Conservation (phyloP, 331 rosid species). For the Erythrophleum ivorense region DNA sequence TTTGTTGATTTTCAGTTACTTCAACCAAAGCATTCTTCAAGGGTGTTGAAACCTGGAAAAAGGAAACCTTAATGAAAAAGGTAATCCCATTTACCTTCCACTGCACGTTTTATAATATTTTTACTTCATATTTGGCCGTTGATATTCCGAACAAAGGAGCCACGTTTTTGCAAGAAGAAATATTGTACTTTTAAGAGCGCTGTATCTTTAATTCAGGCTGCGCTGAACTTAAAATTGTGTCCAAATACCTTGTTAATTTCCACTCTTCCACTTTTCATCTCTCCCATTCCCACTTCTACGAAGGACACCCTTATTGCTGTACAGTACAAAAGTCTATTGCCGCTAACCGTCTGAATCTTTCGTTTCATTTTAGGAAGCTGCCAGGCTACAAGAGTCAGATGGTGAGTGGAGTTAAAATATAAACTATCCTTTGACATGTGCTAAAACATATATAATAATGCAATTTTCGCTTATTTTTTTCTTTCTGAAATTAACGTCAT, state of each 20-base stretch:
- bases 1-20: conserved; percentile 57
- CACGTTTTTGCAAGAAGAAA: neutral
- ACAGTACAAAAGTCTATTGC: conserved; percentile 12
- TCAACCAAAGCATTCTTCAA: conserved; percentile 80
- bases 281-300: neutral
- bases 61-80: conserved; percentile 80
- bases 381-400: conserved; percentile 49
- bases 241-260: neutral
- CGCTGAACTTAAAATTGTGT: neutral
- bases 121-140: neutral
- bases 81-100: conserved; percentile 37
- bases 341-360: conserved; percentile 39
- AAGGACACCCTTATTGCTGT: neutral
- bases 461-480: neutral
- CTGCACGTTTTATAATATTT: neutral
- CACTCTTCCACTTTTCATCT: neutral
- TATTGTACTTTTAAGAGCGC: neutral
- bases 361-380: conserved; percentile 62
- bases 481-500: conserved; percentile 23
- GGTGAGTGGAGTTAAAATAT: conserved; percentile 52
- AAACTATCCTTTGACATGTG: conserved; percentile 7
- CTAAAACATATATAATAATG: conserved; percentile 1
- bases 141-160: neutral
- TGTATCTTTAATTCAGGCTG: neutral
- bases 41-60: conserved; percentile 86